A percentile compares a stretch with the other conserved stretches of the same genome.
Evolutionary conservation across 805 yeast species (phyloP).

Genomic region (Huiozyma sinensis): DNA sequence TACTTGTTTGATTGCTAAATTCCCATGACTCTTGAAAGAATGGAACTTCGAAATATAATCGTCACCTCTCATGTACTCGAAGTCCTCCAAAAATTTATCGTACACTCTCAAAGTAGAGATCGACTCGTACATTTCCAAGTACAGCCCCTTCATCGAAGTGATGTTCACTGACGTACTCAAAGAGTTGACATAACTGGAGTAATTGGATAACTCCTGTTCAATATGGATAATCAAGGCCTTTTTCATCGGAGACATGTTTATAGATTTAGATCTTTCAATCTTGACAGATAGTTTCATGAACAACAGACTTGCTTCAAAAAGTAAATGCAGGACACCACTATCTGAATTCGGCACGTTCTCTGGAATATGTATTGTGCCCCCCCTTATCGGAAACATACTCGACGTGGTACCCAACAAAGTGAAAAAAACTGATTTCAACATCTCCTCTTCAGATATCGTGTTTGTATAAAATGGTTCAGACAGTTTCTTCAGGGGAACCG

Average conservation of each 20-base stretch:
- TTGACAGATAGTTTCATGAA: slow-evolving; percentile 36
- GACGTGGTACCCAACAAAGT: slow-evolving; percentile 56
- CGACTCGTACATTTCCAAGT: slow-evolving; percentile 37
- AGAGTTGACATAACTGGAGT: slow-evolving; percentile 34
- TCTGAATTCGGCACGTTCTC: slow-evolving; percentile 42
- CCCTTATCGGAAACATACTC: slow-evolving; percentile 38
- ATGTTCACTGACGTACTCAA: slow-evolving; percentile 32
- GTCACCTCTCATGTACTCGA: slow-evolving; percentile 32
- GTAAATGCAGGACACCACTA: slow-evolving; percentile 41
- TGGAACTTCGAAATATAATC: slow-evolving; percentile 45
- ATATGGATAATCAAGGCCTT: slow-evolving; percentile 49
- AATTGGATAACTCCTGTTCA: slow-evolving; percentile 32
- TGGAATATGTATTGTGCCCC: slow-evolving; percentile 36
- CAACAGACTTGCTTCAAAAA: slow-evolving; percentile 65
- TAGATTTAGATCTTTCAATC: slow-evolving; percentile 24
- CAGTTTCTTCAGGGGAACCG: slow-evolving; percentile 12
- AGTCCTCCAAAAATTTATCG: slow-evolving; percentile 32
- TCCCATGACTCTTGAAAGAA: slow-evolving; percentile 52
- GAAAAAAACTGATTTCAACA: slow-evolving; percentile 40
- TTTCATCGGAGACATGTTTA: slow-evolving; percentile 40
- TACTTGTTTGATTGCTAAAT: slow-evolving; percentile 36
- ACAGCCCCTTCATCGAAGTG: slow-evolving; percentile 22
- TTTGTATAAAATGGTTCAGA: slow-evolving; percentile 26
- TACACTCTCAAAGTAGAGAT: slow-evolving; percentile 50
- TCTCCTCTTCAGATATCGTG: slow-evolving; percentile 31